Evolutionary conservation across 805 yeast species (phyloP), one percentile per base, ranked within the genome.

Genomic region (Starmerella apicola): DNA sequence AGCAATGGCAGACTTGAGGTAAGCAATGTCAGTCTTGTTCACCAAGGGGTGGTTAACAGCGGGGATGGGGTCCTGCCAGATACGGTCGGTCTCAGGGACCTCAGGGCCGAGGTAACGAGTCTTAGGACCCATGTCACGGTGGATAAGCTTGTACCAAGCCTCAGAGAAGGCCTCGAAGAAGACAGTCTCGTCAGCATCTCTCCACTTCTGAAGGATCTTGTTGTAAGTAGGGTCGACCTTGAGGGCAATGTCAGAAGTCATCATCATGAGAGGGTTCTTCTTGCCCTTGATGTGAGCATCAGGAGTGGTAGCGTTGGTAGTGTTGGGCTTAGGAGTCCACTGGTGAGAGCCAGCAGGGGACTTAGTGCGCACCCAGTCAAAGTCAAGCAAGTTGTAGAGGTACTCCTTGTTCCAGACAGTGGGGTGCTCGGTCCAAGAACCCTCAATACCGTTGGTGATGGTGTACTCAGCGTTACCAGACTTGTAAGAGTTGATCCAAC

Each of bases 1-100:
- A 36, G 36, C 35, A 15, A 45, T 29, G 17, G 32, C 33, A n/a
- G 22, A 21, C 47, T 46, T 43, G 15, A 46, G 43, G 22, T 8
- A 9, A 15, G 17, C 21, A 17, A 43, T 27, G 20, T 46, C 50
- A 12, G 37, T 36, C 15, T 36, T 20, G 37, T 46, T 42, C 8
- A 46, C 41, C n/a, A 43, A 27, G n/a, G 38, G 33, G 34, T 39
- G 27, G 41, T 43, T 36, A 5, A 31, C 21, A 1, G 35, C 38
- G 9, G 50, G 50, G n/a, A 46, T 26, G 17, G 50, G 50, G 32
- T 46, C 50, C 37, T 46, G 50, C 48, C 47, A 46, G 25, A 43
- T 39, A 18, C 35, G 39, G 23, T 38, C 43, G 26, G 36, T 29
- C 24, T 21, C 17, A 7, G 47, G 47, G 7, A 43, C 44, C 34